Evolutionary conservation across 2,329 filamentous ascomycete genomes (phyloP), one percentile per base, ranked within the genome.

Genomic region (Diplodia scrobiculata): DNA sequence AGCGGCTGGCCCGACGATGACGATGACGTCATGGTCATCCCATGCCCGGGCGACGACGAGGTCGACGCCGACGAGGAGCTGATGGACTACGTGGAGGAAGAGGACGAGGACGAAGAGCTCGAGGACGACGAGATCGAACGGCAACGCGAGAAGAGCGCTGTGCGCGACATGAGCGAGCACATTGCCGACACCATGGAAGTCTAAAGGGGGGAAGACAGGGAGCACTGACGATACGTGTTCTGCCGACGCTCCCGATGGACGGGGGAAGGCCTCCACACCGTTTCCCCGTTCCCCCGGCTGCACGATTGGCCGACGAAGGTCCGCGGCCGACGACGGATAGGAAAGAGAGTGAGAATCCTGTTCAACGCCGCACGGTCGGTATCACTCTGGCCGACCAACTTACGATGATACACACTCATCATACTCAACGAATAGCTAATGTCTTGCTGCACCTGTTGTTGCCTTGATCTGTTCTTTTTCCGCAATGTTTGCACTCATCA

Each of bases 141-240:
- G 34, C 60, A 65, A 52, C 48, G 52, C 13, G 52, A 65, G 29
- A 47, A 55, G 51, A 80, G 80, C 48, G 78, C 75, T 25, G 79
- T 83, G 13, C 77, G 83, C 41, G 81, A 81, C 3, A 79, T 84
- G 79, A 84, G 82, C 68, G 82, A 85, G 72, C 81, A 84, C 65
- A 78, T 84, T 64, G 78, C 80, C 55, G 83, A 84, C 55, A 77
- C 77, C 11, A 84, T 85, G 81, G 83, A 85, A 68, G 77, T 84
- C 58, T 84, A 73, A 76, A 36, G 50, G 51, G 50, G 25, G 17
- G 47, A 38, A 19, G 29, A 32, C 19, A 13, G 34, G 36, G 34
- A 27, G 41, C 41, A 29, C 36, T 62, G 32, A 10, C 25, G 27
- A 29, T 59, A 59, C 55, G 55, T 59, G 55, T 59, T 48, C 55